Evolutionary conservation across 176 grass and related monocot genomes (phyloP).

Genomic region (Juncus effusus): DNA sequence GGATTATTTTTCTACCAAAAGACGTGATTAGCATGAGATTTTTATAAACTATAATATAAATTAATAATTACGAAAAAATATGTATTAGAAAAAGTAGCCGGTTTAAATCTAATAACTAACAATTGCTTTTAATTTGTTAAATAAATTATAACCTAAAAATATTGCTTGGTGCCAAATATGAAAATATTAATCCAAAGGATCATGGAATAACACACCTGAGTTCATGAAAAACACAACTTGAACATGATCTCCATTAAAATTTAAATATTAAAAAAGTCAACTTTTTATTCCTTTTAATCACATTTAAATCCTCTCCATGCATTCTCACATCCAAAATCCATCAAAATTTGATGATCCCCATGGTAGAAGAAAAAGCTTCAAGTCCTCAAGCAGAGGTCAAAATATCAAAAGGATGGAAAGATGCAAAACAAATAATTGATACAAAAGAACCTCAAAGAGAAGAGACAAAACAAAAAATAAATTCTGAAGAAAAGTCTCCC

Average conservation of each 20-base stretch:
- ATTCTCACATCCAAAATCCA: not conserved
- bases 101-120: not conserved
- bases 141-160: not conserved
- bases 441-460: conserved; percentile 25
- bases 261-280: conserved; percentile 31
- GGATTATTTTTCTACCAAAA: not conserved
- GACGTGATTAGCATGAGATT: conserved; percentile 15
- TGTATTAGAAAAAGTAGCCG: conserved; percentile 5
- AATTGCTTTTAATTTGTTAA: not conserved
- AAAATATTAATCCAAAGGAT: too few species aligned
- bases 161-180: not conserved
- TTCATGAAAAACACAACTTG: conserved; percentile 29
- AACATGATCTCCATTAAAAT: conserved; percentile 46
- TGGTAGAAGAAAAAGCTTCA: conserved; percentile 22
- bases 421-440: not conserved
- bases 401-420: not conserved
- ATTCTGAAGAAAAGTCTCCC: not conserved
- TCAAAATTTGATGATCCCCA: conserved; percentile 6
- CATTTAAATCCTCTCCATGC: not conserved
- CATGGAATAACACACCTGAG: too few species aligned
- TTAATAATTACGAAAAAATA: not conserved
- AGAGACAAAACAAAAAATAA: not conserved
- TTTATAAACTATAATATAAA: not conserved
- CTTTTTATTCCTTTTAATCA: conserved; percentile 27
- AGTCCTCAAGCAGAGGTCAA: not conserved